phyloP scores from a whole-genome alignment of 176 grass and related monocot genomes.

The Guadua angustifolia region DNA sequence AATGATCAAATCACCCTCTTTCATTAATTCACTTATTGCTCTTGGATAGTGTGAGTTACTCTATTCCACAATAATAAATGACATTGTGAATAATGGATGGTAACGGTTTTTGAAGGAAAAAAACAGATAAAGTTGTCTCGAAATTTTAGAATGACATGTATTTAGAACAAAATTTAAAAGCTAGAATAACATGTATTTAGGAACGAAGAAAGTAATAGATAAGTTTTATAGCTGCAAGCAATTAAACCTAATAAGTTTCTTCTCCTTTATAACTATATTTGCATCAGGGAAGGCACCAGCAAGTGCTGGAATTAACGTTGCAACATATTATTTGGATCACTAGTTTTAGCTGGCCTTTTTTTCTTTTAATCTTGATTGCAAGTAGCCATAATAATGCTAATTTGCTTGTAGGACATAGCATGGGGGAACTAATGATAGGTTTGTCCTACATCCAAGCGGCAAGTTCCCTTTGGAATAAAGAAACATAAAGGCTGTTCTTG shows the following conservation, averaged over 20 bases:
- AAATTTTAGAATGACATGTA: no score
- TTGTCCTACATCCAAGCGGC: constrained; percentile 37
- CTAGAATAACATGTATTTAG: no score
- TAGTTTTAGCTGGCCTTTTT: background rate
- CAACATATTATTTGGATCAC: constrained; percentile 22
- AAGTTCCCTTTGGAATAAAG: constrained; percentile 50
- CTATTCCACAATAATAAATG: no score
- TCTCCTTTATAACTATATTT: background rate
- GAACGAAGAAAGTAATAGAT: no score
- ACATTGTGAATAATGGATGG: no score
- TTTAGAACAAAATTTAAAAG: no score
- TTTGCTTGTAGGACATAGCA: constrained; percentile 25
- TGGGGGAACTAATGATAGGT: constrained; percentile 29
- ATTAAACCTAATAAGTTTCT: background rate
- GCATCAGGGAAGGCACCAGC: constrained; percentile 5
- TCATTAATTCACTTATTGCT: no score
- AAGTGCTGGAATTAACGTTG: background rate
- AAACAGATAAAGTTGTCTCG: no score
- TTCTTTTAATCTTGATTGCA: background rate
- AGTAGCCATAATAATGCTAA: constrained; percentile 11
- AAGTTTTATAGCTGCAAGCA: background rate
- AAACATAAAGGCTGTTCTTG: constrained; percentile 52
- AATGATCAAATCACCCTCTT: no score
- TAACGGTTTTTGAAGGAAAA: no score
- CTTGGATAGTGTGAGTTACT: no score